A percentile compares a stretch with the other conserved stretches of the same genome.
phyloP scores from a whole-genome alignment of 2,329 filamentous ascomycete genomes.

The Pezicula neosporulosa region DNA sequence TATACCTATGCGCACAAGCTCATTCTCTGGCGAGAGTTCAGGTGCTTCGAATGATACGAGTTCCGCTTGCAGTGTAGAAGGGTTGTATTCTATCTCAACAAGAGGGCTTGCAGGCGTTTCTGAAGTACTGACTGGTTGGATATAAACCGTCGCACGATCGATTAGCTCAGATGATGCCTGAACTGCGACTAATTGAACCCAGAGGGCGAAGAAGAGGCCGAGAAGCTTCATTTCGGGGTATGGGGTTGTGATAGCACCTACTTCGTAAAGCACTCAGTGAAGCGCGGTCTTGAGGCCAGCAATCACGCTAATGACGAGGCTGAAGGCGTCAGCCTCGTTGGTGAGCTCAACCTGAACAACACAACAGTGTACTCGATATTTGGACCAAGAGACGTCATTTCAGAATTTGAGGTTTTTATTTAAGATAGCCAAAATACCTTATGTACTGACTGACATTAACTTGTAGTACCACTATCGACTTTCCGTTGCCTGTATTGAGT shows the following conservation, averaged over 20 bases:
- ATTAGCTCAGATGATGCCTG: constrained; percentile 36
- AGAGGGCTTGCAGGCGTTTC: constrained; percentile 45
- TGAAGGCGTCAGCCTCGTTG: neutral
- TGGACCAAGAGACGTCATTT: too few relatives aligned
- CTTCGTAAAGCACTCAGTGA: constrained; percentile 16
- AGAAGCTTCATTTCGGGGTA: constrained; percentile 40
- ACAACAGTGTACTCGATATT: too few relatives aligned
- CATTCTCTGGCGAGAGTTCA: constrained; percentile 40
- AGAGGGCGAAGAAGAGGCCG: constrained; percentile 38
- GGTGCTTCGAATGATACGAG: constrained; percentile 55
- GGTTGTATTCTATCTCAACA: constrained; percentile 54
- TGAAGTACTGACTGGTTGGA: constrained; percentile 20
- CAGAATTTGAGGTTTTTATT: too few relatives aligned
- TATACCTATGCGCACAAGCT: constrained; percentile 53
- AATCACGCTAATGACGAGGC: constrained; percentile 6
- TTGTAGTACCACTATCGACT: too few relatives aligned
- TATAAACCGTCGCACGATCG: constrained; percentile 22
- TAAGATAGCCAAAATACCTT: too few relatives aligned
- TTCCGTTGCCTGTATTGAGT: too few relatives aligned
- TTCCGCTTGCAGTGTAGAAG: constrained; percentile 38
- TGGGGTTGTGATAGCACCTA: constrained; percentile 3
- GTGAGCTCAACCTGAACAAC: too few relatives aligned
- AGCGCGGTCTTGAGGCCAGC: neutral
- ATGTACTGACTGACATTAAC: too few relatives aligned
- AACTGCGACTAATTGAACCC: constrained; percentile 32